Percentiles rank a stretch among this genome's conserved stretches.
Conservation (phyloP, 2,329 filamentous ascomycete species). For the Phaeosphaeriaceae sp. region DNA sequence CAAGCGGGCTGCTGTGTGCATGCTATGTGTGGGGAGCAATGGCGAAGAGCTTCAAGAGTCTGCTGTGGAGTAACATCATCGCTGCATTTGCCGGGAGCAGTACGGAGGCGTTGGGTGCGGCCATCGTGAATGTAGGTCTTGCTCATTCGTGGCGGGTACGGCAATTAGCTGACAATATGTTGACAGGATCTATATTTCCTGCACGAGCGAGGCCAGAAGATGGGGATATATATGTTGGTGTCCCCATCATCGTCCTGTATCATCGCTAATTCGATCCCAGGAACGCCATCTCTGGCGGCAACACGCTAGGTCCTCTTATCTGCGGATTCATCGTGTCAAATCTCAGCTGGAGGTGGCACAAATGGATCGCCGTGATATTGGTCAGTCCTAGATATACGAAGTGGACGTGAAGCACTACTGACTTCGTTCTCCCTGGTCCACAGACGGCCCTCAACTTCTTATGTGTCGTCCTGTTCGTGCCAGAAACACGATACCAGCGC, state of each 20-base stretch:
- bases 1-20: conserved; percentile 53
- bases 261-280: not conserved
- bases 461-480: conserved; percentile 45
- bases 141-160: not conserved
- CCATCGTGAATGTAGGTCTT: conserved; percentile 40
- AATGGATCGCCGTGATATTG: conserved; percentile 41
- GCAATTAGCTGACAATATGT: not conserved
- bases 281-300: conserved; percentile 47
- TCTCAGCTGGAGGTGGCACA: conserved; percentile 48
- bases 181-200: conserved; percentile 31
- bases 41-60: conserved; percentile 50
- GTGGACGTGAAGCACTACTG: not conserved
- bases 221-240: conserved; percentile 43
- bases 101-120: conserved; percentile 54
- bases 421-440: not conserved
- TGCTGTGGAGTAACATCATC: conserved; percentile 56
- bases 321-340: conserved; percentile 49
- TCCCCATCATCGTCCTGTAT: not conserved
- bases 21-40: conserved; percentile 57
- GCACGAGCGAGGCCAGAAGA: conserved; percentile 46
- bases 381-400: conserved; percentile 2
- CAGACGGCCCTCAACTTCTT: conserved; percentile 38
- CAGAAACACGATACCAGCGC: conserved; percentile 48
- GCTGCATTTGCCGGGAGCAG: conserved; percentile 55
- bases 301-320: conserved; percentile 49